Percentiles rank a stretch among this genome's conserved stretches.
Conservation (phyloP, 1,284 basidiomycete species). For the Cryptococcus hybrid region DNA sequence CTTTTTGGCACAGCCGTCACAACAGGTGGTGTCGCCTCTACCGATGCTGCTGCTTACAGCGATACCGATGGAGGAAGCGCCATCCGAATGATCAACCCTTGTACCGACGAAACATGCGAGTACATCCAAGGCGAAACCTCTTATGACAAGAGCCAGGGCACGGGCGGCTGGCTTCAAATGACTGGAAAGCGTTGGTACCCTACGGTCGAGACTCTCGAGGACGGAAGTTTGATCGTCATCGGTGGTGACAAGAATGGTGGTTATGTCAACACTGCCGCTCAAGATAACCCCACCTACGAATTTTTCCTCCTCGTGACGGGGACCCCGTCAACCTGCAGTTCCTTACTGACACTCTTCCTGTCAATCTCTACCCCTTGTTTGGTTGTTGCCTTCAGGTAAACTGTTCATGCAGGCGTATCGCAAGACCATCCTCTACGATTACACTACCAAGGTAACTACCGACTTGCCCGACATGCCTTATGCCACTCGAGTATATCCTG, state of each 20-base stretch:
- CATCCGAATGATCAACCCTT: slow-evolving; percentile 68
- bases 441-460: slow-evolving; percentile 54
- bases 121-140: slow-evolving; percentile 70
- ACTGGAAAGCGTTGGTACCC: slow-evolving; percentile 81
- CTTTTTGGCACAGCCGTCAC: slow-evolving; percentile 38
- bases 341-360: slow-evolving; percentile 76
- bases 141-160: slow-evolving; percentile 30
- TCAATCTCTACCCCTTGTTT: slow-evolving; percentile 85
- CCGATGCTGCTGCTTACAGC: slow-evolving; percentile 46
- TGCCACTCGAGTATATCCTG: slow-evolving; percentile 85
- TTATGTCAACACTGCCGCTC: slow-evolving; percentile 64
- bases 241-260: slow-evolving; percentile 51
- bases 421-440: slow-evolving; percentile 60
- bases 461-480: slow-evolving; percentile 52
- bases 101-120: slow-evolving; percentile 64
- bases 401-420: slow-evolving; percentile 79
- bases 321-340: slow-evolving; percentile 68
- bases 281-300: slow-evolving; percentile 77
- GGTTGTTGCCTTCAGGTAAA: slow-evolving; percentile 69
- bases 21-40: slow-evolving; percentile 41
- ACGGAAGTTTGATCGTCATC: slow-evolving; percentile 55
- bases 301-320: slow-evolving; percentile 63
- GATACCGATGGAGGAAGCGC: slow-evolving; percentile 65
- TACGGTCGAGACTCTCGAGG: slow-evolving; percentile 55
- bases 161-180: slow-evolving; percentile 63